Percentiles rank a stretch among this genome's conserved stretches.
phyloP scores from a whole-genome alignment of 306 rosid species.

The Oxytropis ochrocephala region DNA sequence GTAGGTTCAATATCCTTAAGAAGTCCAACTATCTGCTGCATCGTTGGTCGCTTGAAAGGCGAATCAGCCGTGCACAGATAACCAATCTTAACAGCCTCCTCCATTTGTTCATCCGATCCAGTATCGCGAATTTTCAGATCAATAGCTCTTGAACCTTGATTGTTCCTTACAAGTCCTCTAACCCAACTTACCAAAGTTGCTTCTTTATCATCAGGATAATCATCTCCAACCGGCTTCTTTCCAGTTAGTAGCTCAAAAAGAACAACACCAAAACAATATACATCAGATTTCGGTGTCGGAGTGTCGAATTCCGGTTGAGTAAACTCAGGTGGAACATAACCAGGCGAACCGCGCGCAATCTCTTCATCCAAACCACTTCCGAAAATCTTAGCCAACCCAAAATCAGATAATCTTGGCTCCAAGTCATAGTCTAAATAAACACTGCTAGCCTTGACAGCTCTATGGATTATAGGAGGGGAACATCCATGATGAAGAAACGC shows the following conservation, averaged over 20 bases:
- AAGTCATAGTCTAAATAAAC: slow-evolving; percentile 82
- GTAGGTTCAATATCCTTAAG: slow-evolving; percentile 82
- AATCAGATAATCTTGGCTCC: slow-evolving; percentile 93
- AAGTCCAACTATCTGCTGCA: slow-evolving; percentile 99
- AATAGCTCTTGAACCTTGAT: slow-evolving; percentile 54
- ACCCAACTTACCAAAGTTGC: slow-evolving; percentile 84
- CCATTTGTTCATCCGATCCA: slow-evolving; percentile 63
- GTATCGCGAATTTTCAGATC: slow-evolving; percentile 72
- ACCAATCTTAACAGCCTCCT: slow-evolving; percentile 88
- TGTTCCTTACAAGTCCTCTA: slow-evolving; percentile 71
- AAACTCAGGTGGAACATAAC: slow-evolving; percentile 88
- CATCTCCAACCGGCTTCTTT: slow-evolving; percentile 83
- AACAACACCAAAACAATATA: slow-evolving; percentile 87
- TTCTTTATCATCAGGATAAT: slow-evolving; percentile 70
- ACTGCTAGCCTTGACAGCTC: slow-evolving; percentile 90
- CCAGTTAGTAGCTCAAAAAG: slow-evolving; percentile 84
- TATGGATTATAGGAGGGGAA: slow-evolving; percentile 88
- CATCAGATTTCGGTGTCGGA: slow-evolving; percentile 86
- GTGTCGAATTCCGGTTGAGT: slow-evolving; percentile 48
- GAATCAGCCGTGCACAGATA: slow-evolving; percentile 94
- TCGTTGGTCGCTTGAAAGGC: slow-evolving; percentile 88
- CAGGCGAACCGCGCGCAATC: slow-evolving; percentile 64
- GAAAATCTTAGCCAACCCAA: slow-evolving; percentile 83
- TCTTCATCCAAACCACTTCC: slow-evolving; percentile 83
- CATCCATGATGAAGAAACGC: slow-evolving; percentile 99